Conservation (phyloP, 2,329 filamentous ascomycete genomes). For the Sordariomycetes sp. region DNA sequence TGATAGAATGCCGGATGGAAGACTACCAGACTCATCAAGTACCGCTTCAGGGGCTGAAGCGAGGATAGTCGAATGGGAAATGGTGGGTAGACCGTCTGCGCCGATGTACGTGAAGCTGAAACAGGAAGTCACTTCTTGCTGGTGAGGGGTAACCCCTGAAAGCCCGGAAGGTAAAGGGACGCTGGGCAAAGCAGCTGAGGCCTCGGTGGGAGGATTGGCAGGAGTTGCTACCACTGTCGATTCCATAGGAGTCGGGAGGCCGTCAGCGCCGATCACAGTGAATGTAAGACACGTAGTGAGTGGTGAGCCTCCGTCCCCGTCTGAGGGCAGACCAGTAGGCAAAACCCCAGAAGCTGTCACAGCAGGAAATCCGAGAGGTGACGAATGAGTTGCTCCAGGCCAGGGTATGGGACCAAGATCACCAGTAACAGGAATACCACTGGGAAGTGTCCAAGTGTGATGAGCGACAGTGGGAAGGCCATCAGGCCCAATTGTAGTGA, state of each 20-base stretch:
- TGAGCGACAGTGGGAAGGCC: constrained; percentile 6
- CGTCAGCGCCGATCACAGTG: constrained; percentile 9
- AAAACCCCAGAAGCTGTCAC: too few relatives aligned
- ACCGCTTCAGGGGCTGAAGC: constrained; percentile 4
- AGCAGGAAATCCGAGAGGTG: background rate
- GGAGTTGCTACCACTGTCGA: constrained; percentile 3
- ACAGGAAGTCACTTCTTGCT: constrained; percentile 6
- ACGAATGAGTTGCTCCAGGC: background rate
- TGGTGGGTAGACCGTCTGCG: constrained; percentile 3
- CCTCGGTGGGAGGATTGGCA: background rate
- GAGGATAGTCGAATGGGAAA: constrained; percentile 3
- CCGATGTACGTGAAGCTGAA: constrained; percentile 5
- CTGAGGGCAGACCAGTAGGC: too few relatives aligned
- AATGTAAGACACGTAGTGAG: constrained; percentile 6
- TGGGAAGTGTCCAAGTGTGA: background rate
- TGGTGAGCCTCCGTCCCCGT: constrained; percentile 6
- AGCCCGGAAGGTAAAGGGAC: too few relatives aligned
- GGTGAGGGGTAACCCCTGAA: too few relatives aligned
- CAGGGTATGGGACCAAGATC: background rate
- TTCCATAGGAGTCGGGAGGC: constrained; percentile 6
- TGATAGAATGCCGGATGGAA: background rate
- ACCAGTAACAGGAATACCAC: background rate
- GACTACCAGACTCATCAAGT: background rate
- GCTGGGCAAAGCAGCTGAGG: constrained; percentile 4
- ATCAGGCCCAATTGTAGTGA: constrained; percentile 5